Evolutionary conservation across 2,329 filamentous ascomycete genomes (phyloP), one percentile per base, ranked within the genome.

Genomic region (Sclerotinia borealis): DNA sequence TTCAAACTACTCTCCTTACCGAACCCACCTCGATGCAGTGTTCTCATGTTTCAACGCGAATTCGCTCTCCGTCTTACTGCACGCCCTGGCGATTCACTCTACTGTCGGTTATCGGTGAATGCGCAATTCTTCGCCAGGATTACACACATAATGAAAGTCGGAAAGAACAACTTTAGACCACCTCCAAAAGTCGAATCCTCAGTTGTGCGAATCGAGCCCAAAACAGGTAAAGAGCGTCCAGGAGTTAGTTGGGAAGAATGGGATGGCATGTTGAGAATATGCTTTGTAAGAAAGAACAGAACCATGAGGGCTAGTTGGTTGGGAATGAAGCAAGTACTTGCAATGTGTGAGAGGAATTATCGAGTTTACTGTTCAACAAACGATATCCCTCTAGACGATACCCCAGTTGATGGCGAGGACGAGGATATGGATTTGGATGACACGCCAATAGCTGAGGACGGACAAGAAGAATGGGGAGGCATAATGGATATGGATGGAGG

Each of bases 21-120:
- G 5, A 92, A 92, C 49, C 88, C 92, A 0, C 95, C 95, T 0
- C 81, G 93, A 39, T 87, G 86, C 65, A 93, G 89, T 70, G 85
- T 98, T 68, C 91, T 98, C 78, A 96, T 96, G 92, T 95, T 96
- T 72, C 93, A 98, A 79, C 87, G 92, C 73, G 93, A 98, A 78
- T 97, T 97, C 72, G 93, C 93, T 22, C 87, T 96, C 76, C 86
- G 93, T 45, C 80, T 98, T 41, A 93, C 96, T 63, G 95, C 95
- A 17, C 88, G 89, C 50, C 91, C 93, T 0, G 91, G 91, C 10
- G 93, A 97, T 73, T 85, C 92, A 60, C 85, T 98, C 10, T 98
- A 97, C 80, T 92, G 88, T 68, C 85, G 95, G n/a, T 81, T 98
- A 31, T 90, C 86, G 1, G 93, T 96, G 64, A 98, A 98, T 72